A percentile compares a stretch with the other conserved stretches of the same genome.
Conservation (phyloP, 2,329 filamentous ascomycete genomes). For the Aureobasidium uvarum region DNA sequence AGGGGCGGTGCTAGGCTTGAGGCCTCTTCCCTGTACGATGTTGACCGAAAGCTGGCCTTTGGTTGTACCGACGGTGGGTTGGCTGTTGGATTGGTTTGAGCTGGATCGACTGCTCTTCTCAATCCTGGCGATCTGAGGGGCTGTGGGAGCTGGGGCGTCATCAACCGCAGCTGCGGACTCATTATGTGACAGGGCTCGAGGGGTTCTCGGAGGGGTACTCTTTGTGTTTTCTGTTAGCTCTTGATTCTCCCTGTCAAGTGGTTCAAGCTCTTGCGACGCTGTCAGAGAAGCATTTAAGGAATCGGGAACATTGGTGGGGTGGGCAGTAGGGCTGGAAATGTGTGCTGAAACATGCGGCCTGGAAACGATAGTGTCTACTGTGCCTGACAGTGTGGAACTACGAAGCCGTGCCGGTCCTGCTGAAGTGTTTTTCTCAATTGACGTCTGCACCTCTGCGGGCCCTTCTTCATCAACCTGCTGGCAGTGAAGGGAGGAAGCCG, state of each 20-base stretch:
- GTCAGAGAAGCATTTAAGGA: conserved; percentile 49
- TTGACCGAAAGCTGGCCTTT: conserved; percentile 89
- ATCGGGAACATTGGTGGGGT: conserved; percentile 47
- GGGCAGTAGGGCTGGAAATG: conserved; percentile 64
- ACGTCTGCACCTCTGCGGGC: conserved; percentile 16
- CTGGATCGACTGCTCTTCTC: conserved; percentile 38
- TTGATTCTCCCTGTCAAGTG: conserved; percentile 61
- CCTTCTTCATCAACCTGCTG: conserved; percentile 34
- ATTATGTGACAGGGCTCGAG: conserved; percentile 70
- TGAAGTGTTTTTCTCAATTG: conserved; percentile 29
- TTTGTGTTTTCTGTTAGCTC: conserved; percentile 84
- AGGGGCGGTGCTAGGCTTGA: conserved; percentile 80
- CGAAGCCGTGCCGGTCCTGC: conserved; percentile 36
- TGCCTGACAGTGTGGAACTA: conserved; percentile 47
- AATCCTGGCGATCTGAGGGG: conserved; percentile 48
- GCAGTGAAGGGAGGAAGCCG: conserved; percentile 41
- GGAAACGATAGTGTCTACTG: conserved; percentile 64
- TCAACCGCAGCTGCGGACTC: conserved; percentile 30
- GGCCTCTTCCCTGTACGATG: conserved; percentile 78
- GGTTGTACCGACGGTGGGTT: conserved; percentile 63
- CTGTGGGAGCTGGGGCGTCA: conserved; percentile 34
- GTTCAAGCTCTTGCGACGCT: conserved; percentile 43
- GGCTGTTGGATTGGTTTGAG: conserved; percentile 35
- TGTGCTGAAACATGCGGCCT: conserved; percentile 65
- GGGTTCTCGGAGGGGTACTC: conserved; percentile 90